Percentiles rank a stretch among this genome's conserved stretches.
These are phyloP conservation scores for Mortierella sp. DNA, from an alignment of 371 early-diverging fungal genomes.

Conservation along the genomic window DNA sequence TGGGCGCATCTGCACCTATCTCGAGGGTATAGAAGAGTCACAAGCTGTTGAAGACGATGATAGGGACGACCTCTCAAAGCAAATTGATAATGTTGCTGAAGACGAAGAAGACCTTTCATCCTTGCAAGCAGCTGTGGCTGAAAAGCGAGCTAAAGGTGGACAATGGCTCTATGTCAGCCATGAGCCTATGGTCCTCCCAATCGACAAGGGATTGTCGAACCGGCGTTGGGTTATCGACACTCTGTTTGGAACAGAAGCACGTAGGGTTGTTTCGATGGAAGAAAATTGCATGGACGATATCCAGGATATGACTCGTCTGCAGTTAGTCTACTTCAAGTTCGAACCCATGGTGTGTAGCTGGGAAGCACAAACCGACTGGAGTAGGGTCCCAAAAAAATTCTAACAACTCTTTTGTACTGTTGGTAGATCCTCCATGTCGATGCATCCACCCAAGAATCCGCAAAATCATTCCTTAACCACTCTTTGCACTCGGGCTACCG, in stretches of 20 bases:
- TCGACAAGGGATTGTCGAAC: slow-evolving; percentile 7
- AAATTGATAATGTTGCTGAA: slow-evolving; percentile 15
- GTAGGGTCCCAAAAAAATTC: background rate
- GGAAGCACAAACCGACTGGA: background rate
- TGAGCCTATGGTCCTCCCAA: slow-evolving; percentile 61
- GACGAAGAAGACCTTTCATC: slow-evolving; percentile 41
- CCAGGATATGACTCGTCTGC: slow-evolving; percentile 17
- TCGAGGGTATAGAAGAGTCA: slow-evolving; percentile 55
- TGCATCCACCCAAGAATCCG: slow-evolving; percentile 61
- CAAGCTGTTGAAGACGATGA: background rate
- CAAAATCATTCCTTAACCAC: slow-evolving; percentile 61
- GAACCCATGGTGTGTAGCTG: slow-evolving; percentile 65
- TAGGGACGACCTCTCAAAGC: background rate
- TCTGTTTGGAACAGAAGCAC: slow-evolving; percentile 55
- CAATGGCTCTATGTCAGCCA: slow-evolving; percentile 71
- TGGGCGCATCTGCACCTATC: slow-evolving; percentile 67
- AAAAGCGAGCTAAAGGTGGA: slow-evolving; percentile 63
- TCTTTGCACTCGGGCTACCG: slow-evolving; percentile 69
- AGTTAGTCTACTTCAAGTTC: slow-evolving; percentile 68
- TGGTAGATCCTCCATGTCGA: slow-evolving; percentile 70
- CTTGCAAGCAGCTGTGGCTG: slow-evolving; percentile 27
- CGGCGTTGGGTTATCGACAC: slow-evolving; percentile 51
- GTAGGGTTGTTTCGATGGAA: slow-evolving; percentile 43
- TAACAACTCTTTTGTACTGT: slow-evolving; percentile 3
- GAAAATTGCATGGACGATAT: background rate